Evolutionary conservation across 805 yeast species (phyloP).

Genomic region (Pichia manshurica): DNA sequence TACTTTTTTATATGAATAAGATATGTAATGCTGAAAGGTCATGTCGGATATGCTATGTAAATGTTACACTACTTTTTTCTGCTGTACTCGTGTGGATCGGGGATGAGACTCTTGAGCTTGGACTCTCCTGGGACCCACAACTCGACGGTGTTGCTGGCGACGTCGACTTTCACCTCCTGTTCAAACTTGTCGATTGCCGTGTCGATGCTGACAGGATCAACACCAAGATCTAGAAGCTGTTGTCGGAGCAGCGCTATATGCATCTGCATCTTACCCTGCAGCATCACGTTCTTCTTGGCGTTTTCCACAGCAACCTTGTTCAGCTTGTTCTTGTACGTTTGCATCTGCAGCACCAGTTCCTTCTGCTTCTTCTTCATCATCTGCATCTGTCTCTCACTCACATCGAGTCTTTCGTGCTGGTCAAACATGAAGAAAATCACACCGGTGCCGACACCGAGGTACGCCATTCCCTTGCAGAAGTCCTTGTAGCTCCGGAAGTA

Average conservation of each 20-base stretch:
- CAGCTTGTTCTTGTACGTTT: conserved; percentile 45
- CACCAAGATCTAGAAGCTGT: conserved; percentile 52
- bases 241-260: conserved; percentile 62
- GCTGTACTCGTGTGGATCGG: conserved; percentile 59
- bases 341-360: conserved; percentile 43
- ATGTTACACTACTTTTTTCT: conserved; percentile 26
- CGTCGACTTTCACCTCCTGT: conserved; percentile 50
- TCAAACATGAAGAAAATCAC: conserved; percentile 12
- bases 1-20: too few species aligned
- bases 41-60: background rate
- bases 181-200: conserved; percentile 52
- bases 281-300: conserved; percentile 40
- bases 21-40: too few species aligned
- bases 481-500: conserved; percentile 10
- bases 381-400: conserved; percentile 21
- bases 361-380: conserved; percentile 24
- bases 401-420: conserved; percentile 22
- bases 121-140: conserved; percentile 57
- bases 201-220: conserved; percentile 53
- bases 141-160: conserved; percentile 49
- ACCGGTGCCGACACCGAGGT: conserved; percentile 11
- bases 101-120: conserved; percentile 44
- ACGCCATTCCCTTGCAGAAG: conserved; percentile 13
- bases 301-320: conserved; percentile 50
- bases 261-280: conserved; percentile 54